Evolutionary conservation across 352 stramenopile genomes (phyloP).

Genomic region (Globisporangium cederbergense): DNA sequence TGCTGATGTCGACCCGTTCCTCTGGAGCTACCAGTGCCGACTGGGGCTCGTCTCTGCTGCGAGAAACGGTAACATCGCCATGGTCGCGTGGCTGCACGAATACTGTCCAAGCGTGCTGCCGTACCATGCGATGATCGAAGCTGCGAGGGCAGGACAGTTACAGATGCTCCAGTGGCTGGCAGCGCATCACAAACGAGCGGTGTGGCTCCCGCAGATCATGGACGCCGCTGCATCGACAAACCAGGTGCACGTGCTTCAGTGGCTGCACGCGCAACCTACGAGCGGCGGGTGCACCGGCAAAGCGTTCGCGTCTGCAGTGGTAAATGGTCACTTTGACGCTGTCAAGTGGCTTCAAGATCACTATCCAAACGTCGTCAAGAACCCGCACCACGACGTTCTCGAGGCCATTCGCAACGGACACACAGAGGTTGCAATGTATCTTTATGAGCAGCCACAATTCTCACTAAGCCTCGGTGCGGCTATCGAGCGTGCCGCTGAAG

Average conservation of each 20-base stretch:
- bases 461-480: background rate
- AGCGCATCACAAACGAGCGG: background rate
- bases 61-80: background rate
- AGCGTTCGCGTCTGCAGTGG: background rate
- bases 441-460: background rate
- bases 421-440: background rate
- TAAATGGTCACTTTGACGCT: background rate
- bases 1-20: background rate
- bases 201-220: background rate
- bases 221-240: slow-evolving; percentile 3
- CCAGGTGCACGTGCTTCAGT: background rate
- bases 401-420: background rate
- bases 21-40: background rate
- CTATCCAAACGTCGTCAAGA: background rate
- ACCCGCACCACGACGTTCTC: background rate
- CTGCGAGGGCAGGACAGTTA: background rate
- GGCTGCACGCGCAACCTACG: background rate
- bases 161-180: background rate
- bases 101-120: background rate
- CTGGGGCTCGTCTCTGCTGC: background rate
- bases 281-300: background rate
- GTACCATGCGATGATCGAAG: background rate
- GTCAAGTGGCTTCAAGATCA: background rate
- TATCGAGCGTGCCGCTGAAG: background rate
- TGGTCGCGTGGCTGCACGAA: background rate